Base-by-base conservation (phyloP, 1,139 yeast genomes). In the Kodamaea sp. region DNA sequence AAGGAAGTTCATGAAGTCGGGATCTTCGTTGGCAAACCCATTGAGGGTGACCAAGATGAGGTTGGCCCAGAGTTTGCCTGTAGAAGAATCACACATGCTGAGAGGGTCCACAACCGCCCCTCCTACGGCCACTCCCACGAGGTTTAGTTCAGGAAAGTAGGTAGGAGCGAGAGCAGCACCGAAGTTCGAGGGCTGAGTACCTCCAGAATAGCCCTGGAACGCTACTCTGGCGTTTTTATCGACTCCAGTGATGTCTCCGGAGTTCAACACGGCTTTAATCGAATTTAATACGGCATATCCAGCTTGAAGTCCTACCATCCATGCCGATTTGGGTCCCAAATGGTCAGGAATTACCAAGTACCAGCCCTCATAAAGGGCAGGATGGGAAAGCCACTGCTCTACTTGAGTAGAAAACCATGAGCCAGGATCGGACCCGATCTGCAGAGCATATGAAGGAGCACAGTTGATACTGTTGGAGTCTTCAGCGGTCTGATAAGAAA, bases 401-500 rank as follows among this genome's bases (percentile, higher is more conserved):
- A 32, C 22, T 16, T 29, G 32, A 15, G 20, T 15, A 12, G 22
- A 11, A 10, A 29, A 12, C 19, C 31, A 28, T 11, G 29, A 18
- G 6, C 7, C 15, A 12, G 40, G 35, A 13, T 22, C 25, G 2
- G 61, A 55, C 10, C 60, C 60, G 12, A 39, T 39, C 27, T 41
- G 40, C 15, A 57, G 43, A 1, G 57, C 51, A 40, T 59, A 63
- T 0, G 70, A 63, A 1, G 66, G 61, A 4, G 66, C 48, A 48
- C 71, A 66, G 34, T 59, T 38, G 2, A 38, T 16, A 23, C 36
- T 35, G 3, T 65, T 45, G 8, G 67, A 44, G 43, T 66, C 69
- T 40, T 61, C 53, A 28, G 66, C 64, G 9, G 53, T 41, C 34
- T 62, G 67, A 39, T 61, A 63, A 9, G 66, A 53, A 6, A 66